Evolutionary conservation across 2,329 filamentous ascomycete genomes (phyloP), one percentile per base, ranked within the genome.

Genomic region (Teratosphaeria nubilosa): DNA sequence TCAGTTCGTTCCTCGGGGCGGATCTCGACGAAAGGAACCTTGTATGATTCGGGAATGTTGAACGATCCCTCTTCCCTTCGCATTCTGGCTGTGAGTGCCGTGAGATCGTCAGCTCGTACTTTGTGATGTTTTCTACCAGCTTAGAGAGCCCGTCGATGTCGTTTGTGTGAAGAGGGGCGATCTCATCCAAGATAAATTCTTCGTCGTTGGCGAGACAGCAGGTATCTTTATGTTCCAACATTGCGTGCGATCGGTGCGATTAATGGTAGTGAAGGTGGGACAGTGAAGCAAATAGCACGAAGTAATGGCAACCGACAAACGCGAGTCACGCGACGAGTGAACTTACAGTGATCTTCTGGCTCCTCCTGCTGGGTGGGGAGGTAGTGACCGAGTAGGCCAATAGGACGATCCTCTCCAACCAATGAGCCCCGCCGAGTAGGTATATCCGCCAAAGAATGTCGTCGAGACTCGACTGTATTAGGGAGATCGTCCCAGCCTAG

Each of bases 391-490:
- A 48, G 41, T 11, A 48, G n/a, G 41, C 41, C 41, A 22, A 24
- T 25, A 22, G 34, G 27, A 25, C 22, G 51, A 6, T 57, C 56
- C n/a, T 62, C 60, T 20, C 58, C 68, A 20, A 63, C 69, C n/a
- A 72, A 62, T 16, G 71, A 73, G 13, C 70, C 70, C 22, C 71
- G 68, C 16, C 71, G 65, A 10, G 71, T 73, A 2, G 70, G 71
- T 27, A 73, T 72, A 53, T 74, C 75, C 14, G 77, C 89, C 68
- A 94, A 90, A 1, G 89, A 92, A 72, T 92, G 89, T 30, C 89
- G 84, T 59, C 89, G 82, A 66, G 87, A 90, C 66, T 91, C 87
- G 13, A 86, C 83, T 31, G 84, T 77, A 60, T 88, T 86, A 3
- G 77, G 78, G 25, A 82, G 64, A 16, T 80, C 78, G 51, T 82